Conservation (phyloP, 108 stramenopile species). For the Aurantiochytrium sp. region DNA sequence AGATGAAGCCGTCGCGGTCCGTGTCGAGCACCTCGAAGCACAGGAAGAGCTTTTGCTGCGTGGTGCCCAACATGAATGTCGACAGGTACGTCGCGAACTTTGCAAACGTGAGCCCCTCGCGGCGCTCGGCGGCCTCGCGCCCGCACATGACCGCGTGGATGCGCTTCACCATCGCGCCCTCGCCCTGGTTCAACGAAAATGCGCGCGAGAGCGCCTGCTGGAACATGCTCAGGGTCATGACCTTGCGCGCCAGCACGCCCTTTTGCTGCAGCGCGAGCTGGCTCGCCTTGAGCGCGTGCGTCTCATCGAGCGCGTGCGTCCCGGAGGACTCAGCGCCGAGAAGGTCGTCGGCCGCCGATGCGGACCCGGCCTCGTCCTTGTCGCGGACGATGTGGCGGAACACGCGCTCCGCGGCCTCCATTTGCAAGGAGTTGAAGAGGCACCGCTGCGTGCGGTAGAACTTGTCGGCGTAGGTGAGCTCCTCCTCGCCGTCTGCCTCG, state of each 20-base stretch:
- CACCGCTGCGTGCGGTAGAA: slow-evolving; percentile 5
- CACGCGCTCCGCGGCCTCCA: background rate
- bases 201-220: background rate
- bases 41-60: slow-evolving; percentile 1
- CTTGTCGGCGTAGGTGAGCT: background rate
- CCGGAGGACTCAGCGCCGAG: too few relatives aligned
- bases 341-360: too few relatives aligned
- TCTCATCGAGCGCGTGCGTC: background rate
- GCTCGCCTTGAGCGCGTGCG: background rate
- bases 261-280: slow-evolving; percentile 18
- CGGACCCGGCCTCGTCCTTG: background rate
- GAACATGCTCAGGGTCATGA: background rate
- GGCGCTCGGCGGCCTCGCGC: background rate
- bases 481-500: background rate
- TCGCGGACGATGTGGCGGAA: background rate
- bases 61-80: background rate
- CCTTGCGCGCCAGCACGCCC: background rate
- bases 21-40: background rate
- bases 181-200: background rate
- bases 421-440: background rate
- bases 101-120: slow-evolving; percentile 16
- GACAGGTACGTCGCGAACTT: slow-evolving; percentile 11
- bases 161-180: background rate
- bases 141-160: background rate
- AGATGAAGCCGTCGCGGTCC: background rate